A percentile compares a stretch with the other conserved stretches of the same genome.
These are phyloP conservation scores for Tetracladium setigerum DNA, from an alignment of 495 filamentous ascomycete species.

Conservation along the genomic window DNA sequence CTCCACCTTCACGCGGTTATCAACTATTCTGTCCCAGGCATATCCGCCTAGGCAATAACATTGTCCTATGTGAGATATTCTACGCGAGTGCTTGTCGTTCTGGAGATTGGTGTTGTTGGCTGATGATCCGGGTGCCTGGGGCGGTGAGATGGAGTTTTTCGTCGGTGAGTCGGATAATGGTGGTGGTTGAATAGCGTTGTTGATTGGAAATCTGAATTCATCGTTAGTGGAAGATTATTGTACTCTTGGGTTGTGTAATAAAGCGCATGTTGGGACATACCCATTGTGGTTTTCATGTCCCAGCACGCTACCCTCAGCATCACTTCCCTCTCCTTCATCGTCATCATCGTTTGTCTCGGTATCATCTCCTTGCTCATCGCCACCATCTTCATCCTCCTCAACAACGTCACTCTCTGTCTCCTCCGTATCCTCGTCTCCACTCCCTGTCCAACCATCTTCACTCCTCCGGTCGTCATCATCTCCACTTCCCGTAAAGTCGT, in stretches of 20 bases:
- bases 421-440: conserved; percentile 18
- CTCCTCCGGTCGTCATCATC: conserved; percentile 9
- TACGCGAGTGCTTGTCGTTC: too few relatives aligned
- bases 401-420: conserved; percentile 6
- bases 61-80: conserved; percentile 3
- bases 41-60: conserved; percentile 24
- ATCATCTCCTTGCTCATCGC: conserved; percentile 17
- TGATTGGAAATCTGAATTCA: too few relatives aligned
- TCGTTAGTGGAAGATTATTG: too few relatives aligned
- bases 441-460: conserved; percentile 14
- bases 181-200: too few relatives aligned
- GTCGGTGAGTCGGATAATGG: too few relatives aligned
- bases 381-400: conserved; percentile 14
- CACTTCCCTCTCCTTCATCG: conserved; percentile 41
- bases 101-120: too few relatives aligned
- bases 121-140: too few relatives aligned
- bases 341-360: conserved; percentile 19
- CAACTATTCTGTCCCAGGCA: conserved; percentile 40
- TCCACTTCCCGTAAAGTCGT: conserved; percentile 29
- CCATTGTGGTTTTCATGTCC: too few relatives aligned
- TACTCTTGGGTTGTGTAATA: too few relatives aligned
- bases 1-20: conserved; percentile 47
- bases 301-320: conserved; percentile 13
- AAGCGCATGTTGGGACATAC: too few relatives aligned
- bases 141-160: too few relatives aligned